Base-by-base conservation (phyloP, 305 asterid genomes). In the Rubia tinctorum region DNA sequence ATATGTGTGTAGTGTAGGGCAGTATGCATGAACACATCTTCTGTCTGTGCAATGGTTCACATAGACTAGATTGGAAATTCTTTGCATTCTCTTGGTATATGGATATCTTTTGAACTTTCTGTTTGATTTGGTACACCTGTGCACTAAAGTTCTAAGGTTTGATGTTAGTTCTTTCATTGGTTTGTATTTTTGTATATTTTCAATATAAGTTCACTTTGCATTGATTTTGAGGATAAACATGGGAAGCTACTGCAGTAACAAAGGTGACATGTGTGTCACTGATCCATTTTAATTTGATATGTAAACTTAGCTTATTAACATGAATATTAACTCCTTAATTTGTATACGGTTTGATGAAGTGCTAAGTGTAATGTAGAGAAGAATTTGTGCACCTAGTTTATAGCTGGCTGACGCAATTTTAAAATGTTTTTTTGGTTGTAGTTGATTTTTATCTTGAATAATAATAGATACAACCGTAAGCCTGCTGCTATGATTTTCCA, bases 181-280 rank as follows among this genome's bases (percentile, higher is more conserved):
- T 56, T 22, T 7, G n/a, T 20, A 58, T 23, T 58, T 30, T 58
- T 23, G 14, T 58, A 17, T 53, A 7, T 17, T 39, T 34, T 25
- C 5, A 7, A 4, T 2, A 51, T 37, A 7, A 69, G 39, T 30
- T 18, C 7, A 69, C 49, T 69, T 47, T 30, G 12, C n/a, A n/a
- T 18, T 9, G 45, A 69, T 18, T 11, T 30, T 69, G 18, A 17
- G 23, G 45, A 56, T 51, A 69, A 51, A 7, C 55, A 12, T 5
- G 8, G 72, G 65, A 27, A 64, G n/a, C 56, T 51, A 44, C 17
- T 73, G 58, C 39, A 11, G 15, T 73, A 22, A 53, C 40, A 66
- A 45, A 58, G 55, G 51, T 53, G 11, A 10, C 65, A 34, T 20
- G 25, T 14, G 14, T 44, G 23, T 13, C 23, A 27, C 40, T 37